Conservation (phyloP, 805 yeast species). For the Isabelozyma gotoi region DNA sequence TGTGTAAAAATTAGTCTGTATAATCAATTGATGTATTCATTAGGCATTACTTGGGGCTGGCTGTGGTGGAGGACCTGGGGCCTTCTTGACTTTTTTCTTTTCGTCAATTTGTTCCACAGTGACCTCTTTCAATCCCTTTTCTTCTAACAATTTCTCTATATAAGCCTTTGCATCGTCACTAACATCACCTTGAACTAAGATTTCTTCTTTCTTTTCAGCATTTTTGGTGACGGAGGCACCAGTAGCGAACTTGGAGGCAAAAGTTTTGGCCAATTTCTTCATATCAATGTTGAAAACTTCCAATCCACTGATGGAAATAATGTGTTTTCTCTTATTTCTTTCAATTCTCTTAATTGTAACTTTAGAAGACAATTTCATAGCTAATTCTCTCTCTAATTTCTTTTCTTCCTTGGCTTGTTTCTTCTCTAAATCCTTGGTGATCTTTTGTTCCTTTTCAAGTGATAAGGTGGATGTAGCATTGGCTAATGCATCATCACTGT, state of each 20-base stretch:
- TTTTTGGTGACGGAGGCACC: slow-evolving; percentile 91
- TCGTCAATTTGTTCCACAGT: slow-evolving; percentile 85
- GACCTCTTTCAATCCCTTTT: slow-evolving; percentile 78
- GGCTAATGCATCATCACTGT: slow-evolving; percentile 58
- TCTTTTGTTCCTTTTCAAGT: slow-evolving; percentile 76
- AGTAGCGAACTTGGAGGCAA: slow-evolving; percentile 92
- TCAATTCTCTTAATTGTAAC: slow-evolving; percentile 84
- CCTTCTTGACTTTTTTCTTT: slow-evolving; percentile 69
- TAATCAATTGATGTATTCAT: too few relatives aligned
- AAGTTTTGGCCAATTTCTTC: slow-evolving; percentile 88
- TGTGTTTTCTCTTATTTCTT: slow-evolving; percentile 84
- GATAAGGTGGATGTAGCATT: slow-evolving; percentile 61
- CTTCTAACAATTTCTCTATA: slow-evolving; percentile 66
- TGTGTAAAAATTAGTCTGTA: background rate
- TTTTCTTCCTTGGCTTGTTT: slow-evolving; percentile 84
- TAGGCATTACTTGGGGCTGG: slow-evolving; percentile 1
- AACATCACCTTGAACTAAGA: slow-evolving; percentile 92
- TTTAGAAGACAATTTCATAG: slow-evolving; percentile 74
- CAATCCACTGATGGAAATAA: slow-evolving; percentile 81
- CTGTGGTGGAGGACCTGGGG: slow-evolving; percentile 11
- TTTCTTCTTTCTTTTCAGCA: slow-evolving; percentile 89
- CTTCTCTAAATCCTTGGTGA: slow-evolving; percentile 78
- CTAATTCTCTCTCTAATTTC: slow-evolving; percentile 80
- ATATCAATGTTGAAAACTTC: slow-evolving; percentile 87
- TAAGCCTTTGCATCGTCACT: slow-evolving; percentile 86